phyloP scores from a whole-genome alignment of 2,329 filamentous ascomycete species.

The Pyrenochaeta sp. region DNA sequence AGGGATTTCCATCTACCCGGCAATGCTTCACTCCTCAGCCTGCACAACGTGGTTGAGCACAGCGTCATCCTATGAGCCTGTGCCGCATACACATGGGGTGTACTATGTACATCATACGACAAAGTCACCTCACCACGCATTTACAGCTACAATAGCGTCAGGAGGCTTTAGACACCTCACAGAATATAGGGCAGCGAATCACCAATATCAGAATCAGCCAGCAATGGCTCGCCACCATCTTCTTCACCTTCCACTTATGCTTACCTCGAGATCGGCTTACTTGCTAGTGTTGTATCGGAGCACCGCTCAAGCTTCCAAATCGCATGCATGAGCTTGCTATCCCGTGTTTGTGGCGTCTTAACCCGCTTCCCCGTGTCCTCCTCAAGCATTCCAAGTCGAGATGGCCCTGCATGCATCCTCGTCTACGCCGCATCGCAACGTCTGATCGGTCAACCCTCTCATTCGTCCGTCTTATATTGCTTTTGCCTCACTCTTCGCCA shows the following conservation, averaged over 20 bases:
- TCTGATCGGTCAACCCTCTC: background rate
- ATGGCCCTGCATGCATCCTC: background rate
- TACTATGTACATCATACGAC: background rate
- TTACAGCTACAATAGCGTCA: background rate
- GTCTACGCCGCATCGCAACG: background rate
- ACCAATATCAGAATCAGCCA: background rate
- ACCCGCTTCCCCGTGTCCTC: background rate
- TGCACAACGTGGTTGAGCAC: background rate
- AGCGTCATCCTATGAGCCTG: background rate
- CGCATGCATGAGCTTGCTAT: background rate
- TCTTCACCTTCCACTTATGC: background rate
- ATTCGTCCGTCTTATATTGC: background rate
- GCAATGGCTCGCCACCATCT: background rate
- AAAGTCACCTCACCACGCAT: background rate
- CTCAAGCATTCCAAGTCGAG: background rate
- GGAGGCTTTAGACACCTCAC: background rate
- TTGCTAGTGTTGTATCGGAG: background rate
- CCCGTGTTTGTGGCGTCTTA: background rate
- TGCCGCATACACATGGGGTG: background rate
- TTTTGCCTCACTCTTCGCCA: background rate
- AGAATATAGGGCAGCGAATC: slow-evolving; percentile 1
- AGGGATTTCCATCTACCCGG: background rate
- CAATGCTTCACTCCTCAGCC: background rate
- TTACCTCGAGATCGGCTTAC: background rate
- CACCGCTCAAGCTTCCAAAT: background rate